Conservation (phyloP, 2,329 filamentous ascomycete genomes). For the Diaporthe amygdali region DNA sequence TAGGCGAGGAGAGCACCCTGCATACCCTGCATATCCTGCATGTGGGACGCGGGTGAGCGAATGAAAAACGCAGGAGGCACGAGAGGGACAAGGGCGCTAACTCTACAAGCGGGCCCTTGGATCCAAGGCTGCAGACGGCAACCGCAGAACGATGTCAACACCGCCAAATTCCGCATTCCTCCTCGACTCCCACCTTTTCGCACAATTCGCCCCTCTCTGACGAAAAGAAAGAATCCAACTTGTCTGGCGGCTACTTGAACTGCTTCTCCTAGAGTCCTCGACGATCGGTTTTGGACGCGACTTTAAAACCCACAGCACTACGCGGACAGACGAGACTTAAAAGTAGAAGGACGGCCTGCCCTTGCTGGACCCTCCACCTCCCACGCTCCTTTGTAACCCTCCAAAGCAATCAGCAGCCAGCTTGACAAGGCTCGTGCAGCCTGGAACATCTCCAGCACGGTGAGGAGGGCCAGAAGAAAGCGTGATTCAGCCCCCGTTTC, state of each 20-base stretch:
- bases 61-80: neutral
- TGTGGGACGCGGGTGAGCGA: neutral
- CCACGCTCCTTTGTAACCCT: conserved; percentile 22
- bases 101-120: conserved; percentile 11
- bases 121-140: conserved; percentile 17
- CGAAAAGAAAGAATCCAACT: neutral
- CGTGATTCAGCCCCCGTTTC: neutral
- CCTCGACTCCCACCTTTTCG: neutral
- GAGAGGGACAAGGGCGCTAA: conserved; percentile 14
- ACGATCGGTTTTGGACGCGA: neutral
- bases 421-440: conserved; percentile 19
- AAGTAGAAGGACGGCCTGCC: neutral
- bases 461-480: neutral
- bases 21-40: too few relatives aligned
- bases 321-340: neutral
- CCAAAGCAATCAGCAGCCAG: conserved; percentile 1
- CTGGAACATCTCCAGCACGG: neutral
- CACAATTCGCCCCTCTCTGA: neutral
- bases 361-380: conserved; percentile 1
- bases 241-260: neutral
- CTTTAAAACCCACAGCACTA: neutral
- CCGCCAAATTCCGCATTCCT: conserved; percentile 9
- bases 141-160: conserved; percentile 8
- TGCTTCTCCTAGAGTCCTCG: neutral
- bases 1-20: neutral